phyloP scores from a whole-genome alignment of 2,329 filamentous ascomycete genomes.

The Pseudodiploospora longispora region DNA sequence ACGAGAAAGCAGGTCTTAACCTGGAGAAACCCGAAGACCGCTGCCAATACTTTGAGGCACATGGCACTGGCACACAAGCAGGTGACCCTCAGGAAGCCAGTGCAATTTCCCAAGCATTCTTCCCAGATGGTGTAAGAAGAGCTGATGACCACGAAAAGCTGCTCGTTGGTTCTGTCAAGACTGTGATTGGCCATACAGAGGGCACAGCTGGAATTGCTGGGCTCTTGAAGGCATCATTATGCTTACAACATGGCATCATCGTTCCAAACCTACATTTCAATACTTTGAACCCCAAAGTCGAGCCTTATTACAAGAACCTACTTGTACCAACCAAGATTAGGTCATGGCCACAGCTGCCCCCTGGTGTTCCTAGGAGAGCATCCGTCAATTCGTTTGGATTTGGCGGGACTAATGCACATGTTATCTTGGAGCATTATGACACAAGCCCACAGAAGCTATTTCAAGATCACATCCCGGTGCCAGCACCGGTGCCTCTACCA shows the following conservation, averaged over 20 bases:
- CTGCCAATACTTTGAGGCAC: constrained; percentile 4
- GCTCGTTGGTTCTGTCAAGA: constrained; percentile 20
- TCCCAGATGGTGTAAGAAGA: neutral
- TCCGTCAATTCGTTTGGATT: constrained; percentile 30
- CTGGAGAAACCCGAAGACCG: neutral
- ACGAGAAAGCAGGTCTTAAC: neutral
- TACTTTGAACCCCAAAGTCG: constrained; percentile 1
- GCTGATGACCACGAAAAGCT: constrained; percentile 3
- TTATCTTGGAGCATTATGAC: neutral
- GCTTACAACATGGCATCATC: neutral
- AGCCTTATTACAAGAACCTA: constrained; percentile 10
- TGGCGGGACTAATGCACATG: constrained; percentile 7
- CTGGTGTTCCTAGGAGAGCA: constrained; percentile 7
- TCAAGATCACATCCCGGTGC: neutral
- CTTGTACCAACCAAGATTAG: constrained; percentile 11
- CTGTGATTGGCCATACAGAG: constrained; percentile 19
- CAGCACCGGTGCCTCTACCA: neutral
- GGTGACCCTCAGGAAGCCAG: constrained; percentile 14
- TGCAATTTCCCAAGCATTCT: no score
- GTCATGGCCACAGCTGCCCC: constrained; percentile 12
- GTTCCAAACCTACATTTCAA: constrained; percentile 1
- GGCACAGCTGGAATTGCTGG: constrained; percentile 17
- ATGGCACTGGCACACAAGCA: constrained; percentile 5
- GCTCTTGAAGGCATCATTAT: constrained; percentile 1
- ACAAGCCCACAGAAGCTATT: neutral